Conservation (phyloP, 352 stramenopile species). For the Peronospora destructor region DNA sequence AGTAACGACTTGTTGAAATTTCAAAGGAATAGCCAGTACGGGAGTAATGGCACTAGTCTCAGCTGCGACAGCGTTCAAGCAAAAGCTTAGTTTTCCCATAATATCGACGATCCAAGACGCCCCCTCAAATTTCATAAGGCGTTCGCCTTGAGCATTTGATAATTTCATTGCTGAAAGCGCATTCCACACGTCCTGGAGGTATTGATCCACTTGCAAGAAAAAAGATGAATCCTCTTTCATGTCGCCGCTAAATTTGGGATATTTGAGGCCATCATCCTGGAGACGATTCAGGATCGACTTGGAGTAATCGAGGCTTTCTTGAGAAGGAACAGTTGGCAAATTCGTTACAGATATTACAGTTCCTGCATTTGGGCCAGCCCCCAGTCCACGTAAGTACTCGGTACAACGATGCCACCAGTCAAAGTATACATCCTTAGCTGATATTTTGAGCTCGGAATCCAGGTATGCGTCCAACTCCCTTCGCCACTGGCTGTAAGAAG, state of each 20-base stretch:
- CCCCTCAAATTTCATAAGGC: slow-evolving; percentile 42
- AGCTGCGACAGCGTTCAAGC: not conserved
- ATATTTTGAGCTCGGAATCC: slow-evolving; percentile 10
- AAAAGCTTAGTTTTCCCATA: slow-evolving; percentile 11
- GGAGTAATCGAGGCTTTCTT: slow-evolving; percentile 23
- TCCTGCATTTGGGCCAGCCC: not conserved
- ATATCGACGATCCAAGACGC: slow-evolving; percentile 40
- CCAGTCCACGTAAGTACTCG: slow-evolving; percentile 13
- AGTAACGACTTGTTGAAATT: slow-evolving; percentile 20
- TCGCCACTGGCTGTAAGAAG: slow-evolving; percentile 31
- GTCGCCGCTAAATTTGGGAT: not conserved
- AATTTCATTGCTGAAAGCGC: slow-evolving; percentile 39
- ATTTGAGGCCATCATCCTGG: slow-evolving; percentile 1
- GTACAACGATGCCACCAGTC: slow-evolving; percentile 35
- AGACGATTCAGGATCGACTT: slow-evolving; percentile 11
- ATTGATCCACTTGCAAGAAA: slow-evolving; percentile 11
- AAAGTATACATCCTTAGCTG: slow-evolving; percentile 41
- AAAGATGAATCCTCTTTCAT: slow-evolving; percentile 4
- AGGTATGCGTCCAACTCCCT: slow-evolving; percentile 39
- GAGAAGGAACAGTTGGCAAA: slow-evolving; percentile 5
- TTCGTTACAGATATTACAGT: not conserved
- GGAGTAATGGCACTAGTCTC: slow-evolving; percentile 2
- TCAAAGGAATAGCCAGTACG: slow-evolving; percentile 5
- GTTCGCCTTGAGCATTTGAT: slow-evolving; percentile 53
- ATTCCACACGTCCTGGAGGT: slow-evolving; percentile 18